These are phyloP conservation scores for Ogataea degrootiae DNA, from an alignment of 805 yeast species.

Conservation along the genomic window DNA sequence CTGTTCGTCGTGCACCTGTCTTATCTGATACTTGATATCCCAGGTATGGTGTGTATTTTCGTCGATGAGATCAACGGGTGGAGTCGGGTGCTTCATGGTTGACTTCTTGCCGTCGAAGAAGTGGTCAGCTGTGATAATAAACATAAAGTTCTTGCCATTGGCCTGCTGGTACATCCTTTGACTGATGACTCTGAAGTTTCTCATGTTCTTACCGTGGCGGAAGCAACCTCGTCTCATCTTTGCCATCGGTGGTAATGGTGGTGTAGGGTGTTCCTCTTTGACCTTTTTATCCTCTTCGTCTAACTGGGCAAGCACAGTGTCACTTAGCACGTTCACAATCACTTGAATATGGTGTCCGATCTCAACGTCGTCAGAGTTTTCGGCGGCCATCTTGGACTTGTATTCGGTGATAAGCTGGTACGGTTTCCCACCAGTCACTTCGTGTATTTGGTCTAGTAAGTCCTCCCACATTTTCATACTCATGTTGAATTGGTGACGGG, in stretches of 20 bases:
- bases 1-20: conserved; percentile 10
- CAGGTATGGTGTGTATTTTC: conserved; percentile 13
- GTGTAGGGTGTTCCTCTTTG: conserved; percentile 6
- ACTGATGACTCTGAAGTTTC: conserved; percentile 15
- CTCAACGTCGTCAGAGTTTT: background rate
- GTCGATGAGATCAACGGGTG: conserved; percentile 24
- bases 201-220: no score
- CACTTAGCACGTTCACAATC: conserved; percentile 15
- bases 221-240: background rate
- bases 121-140: conserved; percentile 33
- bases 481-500: conserved; percentile 61
- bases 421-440: conserved; percentile 29
- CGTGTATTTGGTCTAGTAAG: conserved; percentile 36
- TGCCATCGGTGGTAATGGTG: conserved; percentile 5
- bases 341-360: conserved; percentile 8
- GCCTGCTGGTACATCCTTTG: conserved; percentile 9
- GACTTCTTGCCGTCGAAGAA: conserved; percentile 29
- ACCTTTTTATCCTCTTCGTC: conserved; percentile 11
- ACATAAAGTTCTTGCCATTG: conserved; percentile 28
- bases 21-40: conserved; percentile 25
- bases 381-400: background rate
- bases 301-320: conserved; percentile 3
- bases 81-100: conserved; percentile 24
- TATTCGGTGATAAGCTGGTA: conserved; percentile 32
- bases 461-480: conserved; percentile 51